Conservation (phyloP, 2,329 filamentous ascomycete genomes). For the Monilinia vaccinii-corymbosi region DNA sequence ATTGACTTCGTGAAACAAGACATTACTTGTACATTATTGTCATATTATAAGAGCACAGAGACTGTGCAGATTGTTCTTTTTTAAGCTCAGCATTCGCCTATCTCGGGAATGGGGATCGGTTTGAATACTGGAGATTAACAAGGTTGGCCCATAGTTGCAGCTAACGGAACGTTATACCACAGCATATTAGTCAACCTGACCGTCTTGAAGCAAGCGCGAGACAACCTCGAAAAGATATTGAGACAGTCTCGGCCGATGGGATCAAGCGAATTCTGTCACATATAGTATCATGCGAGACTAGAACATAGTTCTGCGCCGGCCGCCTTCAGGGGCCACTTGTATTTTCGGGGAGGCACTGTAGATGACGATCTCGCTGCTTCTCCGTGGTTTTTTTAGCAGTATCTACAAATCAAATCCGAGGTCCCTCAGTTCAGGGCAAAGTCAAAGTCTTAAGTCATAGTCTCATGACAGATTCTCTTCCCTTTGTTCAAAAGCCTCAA, state of each 20-base stretch:
- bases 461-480: background rate
- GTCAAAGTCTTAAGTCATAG: background rate
- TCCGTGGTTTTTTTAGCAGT: background rate
- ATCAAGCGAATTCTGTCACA: background rate
- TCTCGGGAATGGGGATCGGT: background rate
- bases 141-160: background rate
- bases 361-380: background rate
- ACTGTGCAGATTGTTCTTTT: background rate
- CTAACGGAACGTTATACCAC: background rate
- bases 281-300: background rate
- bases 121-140: background rate
- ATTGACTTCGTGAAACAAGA: background rate
- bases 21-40: slow-evolving; percentile 9
- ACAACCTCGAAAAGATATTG: background rate
- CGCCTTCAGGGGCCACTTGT: background rate
- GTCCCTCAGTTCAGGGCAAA: background rate
- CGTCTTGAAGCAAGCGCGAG: background rate
- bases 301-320: background rate
- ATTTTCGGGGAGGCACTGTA: background rate
- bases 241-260: background rate
- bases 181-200: background rate
- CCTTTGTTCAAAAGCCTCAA: background rate
- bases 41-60: slow-evolving; percentile 1
- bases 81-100: background rate
- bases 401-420: background rate